Base-by-base conservation (phyloP, 192 early-diverging fungal genomes). In the Backusella parvicylindrica region DNA sequence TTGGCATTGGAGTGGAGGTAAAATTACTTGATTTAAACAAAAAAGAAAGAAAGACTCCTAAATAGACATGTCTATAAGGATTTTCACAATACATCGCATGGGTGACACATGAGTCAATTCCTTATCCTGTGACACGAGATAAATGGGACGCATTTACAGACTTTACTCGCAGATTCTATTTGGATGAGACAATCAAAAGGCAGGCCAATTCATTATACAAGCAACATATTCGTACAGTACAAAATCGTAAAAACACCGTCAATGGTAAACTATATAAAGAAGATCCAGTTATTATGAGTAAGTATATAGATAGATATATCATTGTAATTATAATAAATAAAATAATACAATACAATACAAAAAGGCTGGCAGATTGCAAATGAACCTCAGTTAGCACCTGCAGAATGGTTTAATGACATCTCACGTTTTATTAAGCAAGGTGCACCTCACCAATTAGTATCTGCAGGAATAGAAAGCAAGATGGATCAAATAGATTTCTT, bases 1-100 rank as follows among this genome's bases (percentile, higher is more conserved):
- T 79, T 92, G 91, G 91, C 89, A 91, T 13, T 92, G 91, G 91
- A 88, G 86, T 77, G 91, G 91, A 37, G 89, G 79, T 80, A 76
- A 73, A 32, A 36, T 38, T 15, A 21, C 31, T 23, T 37, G 1
- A 67, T 36, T 36, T 35, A 35, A 67, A 67, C 37, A 21, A 66
- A 36, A 66, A 37, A 33, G 8, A 28, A 31, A 60, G n/a, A 35
- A 65, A 32, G 5, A 15, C 15, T 18, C 31, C 35, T 43, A 31
- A 21, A 31, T 30, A 7, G 7, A 28, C 12, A 28, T 11, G 26
- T 11, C n/a, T 6, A 21, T 12, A 38, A 35, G 21, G 79, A 11
- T 83, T 82, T 31, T 75, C 87, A 0, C 91, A 92, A 78, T 87
- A 89, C 68, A 87, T 92, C 16, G 77, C 80, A 76, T 92, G 91